Conservation (phyloP, 257 asterid species). For the Thymus mandschuricus region DNA sequence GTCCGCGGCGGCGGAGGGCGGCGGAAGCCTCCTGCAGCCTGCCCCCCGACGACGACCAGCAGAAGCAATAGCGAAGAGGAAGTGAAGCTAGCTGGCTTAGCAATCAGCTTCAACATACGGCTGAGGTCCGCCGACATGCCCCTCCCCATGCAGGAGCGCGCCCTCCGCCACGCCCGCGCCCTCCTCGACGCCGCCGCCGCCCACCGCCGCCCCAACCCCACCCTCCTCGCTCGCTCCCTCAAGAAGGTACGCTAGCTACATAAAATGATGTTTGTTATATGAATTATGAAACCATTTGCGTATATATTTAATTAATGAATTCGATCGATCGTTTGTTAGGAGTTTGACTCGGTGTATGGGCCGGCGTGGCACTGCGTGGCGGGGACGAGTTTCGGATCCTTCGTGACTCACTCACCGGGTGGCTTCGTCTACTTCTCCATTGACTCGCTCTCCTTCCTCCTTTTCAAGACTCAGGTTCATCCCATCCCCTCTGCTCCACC, state of each 20-base stretch:
- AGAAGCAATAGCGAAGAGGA: conserved; percentile 30
- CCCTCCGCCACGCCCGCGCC: conserved; percentile 63
- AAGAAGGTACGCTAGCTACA: conserved; percentile 51
- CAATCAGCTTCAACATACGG: conserved; percentile 57
- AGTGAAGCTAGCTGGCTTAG: conserved; percentile 62
- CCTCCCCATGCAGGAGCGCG: conserved; percentile 73
- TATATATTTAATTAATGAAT: too few relatives aligned
- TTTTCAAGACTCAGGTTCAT: conserved; percentile 85
- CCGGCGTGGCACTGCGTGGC: conserved; percentile 97
- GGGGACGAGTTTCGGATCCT: conserved; percentile 91
- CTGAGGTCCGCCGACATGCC: conserved; percentile 83
- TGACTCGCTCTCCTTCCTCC: conserved; percentile 74
- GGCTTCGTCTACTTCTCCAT: conserved; percentile 77
- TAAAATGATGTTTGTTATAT: too few relatives aligned
- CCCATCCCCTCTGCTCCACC: conserved; percentile 37
- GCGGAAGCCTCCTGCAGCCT: conserved; percentile 4
- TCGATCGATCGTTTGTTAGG: conserved; percentile 37
- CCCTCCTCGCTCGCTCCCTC: conserved; percentile 76
- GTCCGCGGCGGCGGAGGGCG: conserved; percentile 11
- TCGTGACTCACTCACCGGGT: conserved; percentile 81
- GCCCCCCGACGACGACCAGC: not conserved
- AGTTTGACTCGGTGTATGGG: conserved; percentile 79
- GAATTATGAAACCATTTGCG: too few relatives aligned
- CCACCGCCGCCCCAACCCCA: conserved; percentile 56
- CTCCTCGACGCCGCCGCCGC: conserved; percentile 50